Evolutionary conservation across 2,329 filamentous ascomycete genomes (phyloP).

Genomic region (Diaporthe ampelina): DNA sequence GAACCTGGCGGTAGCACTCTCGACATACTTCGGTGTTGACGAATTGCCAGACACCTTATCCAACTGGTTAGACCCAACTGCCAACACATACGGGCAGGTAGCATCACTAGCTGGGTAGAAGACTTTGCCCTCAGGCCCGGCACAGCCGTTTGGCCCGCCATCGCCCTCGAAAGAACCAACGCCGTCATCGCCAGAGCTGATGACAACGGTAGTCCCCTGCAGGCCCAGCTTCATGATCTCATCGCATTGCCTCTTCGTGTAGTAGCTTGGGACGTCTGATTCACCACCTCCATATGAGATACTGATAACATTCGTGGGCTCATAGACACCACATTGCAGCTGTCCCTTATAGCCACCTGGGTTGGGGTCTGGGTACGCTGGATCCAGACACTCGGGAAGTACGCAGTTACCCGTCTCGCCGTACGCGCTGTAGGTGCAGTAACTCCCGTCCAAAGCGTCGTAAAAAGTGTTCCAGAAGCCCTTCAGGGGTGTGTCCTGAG

Average conservation of each 20-base stretch:
- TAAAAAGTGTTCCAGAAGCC: conserved; percentile 57
- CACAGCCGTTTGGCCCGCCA: conserved; percentile 49
- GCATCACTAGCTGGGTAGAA: conserved; percentile 62
- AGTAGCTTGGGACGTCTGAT: conserved; percentile 58
- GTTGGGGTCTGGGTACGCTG: conserved; percentile 60
- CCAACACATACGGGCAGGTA: conserved; percentile 62
- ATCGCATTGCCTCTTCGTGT: conserved; percentile 59
- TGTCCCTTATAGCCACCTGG: conserved; percentile 64
- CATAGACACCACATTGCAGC: conserved; percentile 51
- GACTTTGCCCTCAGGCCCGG: conserved; percentile 52
- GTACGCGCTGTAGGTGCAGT: conserved; percentile 61
- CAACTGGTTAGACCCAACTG: conserved; percentile 54
- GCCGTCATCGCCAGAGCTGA: conserved; percentile 58
- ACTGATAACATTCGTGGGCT: conserved; percentile 65
- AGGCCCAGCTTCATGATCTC: conserved; percentile 63
- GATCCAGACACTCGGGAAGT: conserved; percentile 59
- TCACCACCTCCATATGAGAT: conserved; percentile 66
- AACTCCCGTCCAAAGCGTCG: conserved; percentile 61
- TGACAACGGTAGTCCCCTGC: conserved; percentile 56
- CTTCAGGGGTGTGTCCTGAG: conserved; percentile 44
- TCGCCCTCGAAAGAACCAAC: conserved; percentile 52
- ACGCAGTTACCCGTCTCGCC: conserved; percentile 58
- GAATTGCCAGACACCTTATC: conserved; percentile 40
- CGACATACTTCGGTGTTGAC: conserved; percentile 38
- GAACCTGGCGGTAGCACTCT: conserved; percentile 46